Conservation (phyloP, 2,329 filamentous ascomycete genomes). For the Fusarium annulatum region DNA sequence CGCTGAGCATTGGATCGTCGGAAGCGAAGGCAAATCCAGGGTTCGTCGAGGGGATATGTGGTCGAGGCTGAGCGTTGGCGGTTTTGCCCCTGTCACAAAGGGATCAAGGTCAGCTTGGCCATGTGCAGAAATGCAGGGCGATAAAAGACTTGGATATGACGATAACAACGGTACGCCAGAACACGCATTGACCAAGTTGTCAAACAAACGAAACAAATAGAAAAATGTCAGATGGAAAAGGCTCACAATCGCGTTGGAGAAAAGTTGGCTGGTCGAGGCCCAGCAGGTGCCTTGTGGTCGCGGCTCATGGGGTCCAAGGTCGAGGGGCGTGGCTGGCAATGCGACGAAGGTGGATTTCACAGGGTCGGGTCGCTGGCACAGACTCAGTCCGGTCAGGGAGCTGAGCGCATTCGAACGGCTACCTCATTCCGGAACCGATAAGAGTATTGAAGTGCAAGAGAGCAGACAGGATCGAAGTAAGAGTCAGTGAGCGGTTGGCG, state of each 20-base stretch:
- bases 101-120: slow-evolving; percentile 43
- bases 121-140: slow-evolving; percentile 30
- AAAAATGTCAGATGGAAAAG: slow-evolving; percentile 20
- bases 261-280: slow-evolving; percentile 68
- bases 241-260: slow-evolving; percentile 67
- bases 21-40: slow-evolving; percentile 49
- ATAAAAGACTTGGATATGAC: slow-evolving; percentile 22
- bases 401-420: slow-evolving; percentile 66
- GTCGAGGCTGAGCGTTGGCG: slow-evolving; percentile 44
- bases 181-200: slow-evolving; percentile 18
- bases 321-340: slow-evolving; percentile 47
- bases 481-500: slow-evolving; percentile 8
- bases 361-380: slow-evolving; percentile 45
- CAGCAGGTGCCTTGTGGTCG: slow-evolving; percentile 67
- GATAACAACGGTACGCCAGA: slow-evolving; percentile 16
- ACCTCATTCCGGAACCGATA: slow-evolving; percentile 65
- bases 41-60: slow-evolving; percentile 42
- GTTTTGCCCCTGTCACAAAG: slow-evolving; percentile 49
- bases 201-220: slow-evolving; percentile 15
- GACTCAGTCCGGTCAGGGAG: slow-evolving; percentile 71
- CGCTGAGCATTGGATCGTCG: slow-evolving; percentile 69
- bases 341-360: slow-evolving; percentile 44
- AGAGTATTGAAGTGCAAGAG: slow-evolving; percentile 20
- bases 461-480: slow-evolving; percentile 2
- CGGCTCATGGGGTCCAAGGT: slow-evolving; percentile 51